These are phyloP conservation scores for Cicer judaicum DNA, from an alignment of 306 rosid species.

Conservation along the genomic window DNA sequence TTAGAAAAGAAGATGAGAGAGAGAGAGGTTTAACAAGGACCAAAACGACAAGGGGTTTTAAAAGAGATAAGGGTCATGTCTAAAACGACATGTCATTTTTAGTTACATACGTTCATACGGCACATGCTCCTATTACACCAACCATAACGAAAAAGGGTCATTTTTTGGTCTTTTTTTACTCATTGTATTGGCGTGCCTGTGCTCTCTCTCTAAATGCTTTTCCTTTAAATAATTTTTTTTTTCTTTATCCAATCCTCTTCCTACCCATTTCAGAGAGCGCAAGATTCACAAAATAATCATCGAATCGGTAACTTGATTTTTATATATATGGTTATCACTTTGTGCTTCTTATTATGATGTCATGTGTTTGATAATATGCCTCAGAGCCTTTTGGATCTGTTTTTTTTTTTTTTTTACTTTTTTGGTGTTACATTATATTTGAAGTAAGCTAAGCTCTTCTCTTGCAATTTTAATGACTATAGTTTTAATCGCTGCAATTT, in stretches of 20 bases:
- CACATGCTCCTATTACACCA: too few relatives aligned
- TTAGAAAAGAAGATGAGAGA: conserved; percentile 30
- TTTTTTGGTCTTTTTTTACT: too few relatives aligned
- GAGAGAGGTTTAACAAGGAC: conserved; percentile 45
- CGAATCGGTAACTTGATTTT: neutral
- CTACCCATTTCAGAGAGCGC: neutral
- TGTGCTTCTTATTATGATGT: conserved; percentile 2
- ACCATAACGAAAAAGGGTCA: too few relatives aligned
- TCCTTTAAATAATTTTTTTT: neutral
- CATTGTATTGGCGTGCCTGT: too few relatives aligned
- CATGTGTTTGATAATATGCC: conserved; percentile 46
- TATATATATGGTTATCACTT: neutral
- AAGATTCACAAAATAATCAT: neutral
- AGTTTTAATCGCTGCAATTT: neutral
- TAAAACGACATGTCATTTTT: conserved; percentile 30
- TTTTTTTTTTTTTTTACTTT: neutral
- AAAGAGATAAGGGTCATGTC: neutral
- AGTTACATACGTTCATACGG: too few relatives aligned
- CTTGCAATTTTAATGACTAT: neutral
- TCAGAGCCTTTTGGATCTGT: neutral
- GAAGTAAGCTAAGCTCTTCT: conserved; percentile 16
- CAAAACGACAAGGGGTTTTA: conserved; percentile 49
- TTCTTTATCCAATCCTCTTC: neutral
- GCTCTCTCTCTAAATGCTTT: too few relatives aligned
- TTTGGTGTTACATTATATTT: neutral